phyloP scores from a whole-genome alignment of 1,284 basidiomycete species.

The Amylostereum areolatum region DNA sequence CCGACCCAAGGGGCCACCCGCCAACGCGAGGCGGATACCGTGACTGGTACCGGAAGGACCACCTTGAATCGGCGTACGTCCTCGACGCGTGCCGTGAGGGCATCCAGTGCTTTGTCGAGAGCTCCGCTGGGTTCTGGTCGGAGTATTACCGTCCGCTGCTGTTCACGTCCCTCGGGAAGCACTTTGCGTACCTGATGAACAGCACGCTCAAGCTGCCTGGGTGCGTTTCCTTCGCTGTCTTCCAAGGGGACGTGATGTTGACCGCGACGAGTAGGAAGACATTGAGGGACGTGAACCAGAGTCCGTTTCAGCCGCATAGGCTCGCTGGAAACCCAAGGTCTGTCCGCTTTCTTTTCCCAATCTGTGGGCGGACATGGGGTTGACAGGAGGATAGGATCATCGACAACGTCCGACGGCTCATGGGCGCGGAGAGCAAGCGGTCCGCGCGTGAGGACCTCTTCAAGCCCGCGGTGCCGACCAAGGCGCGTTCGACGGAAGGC shows the following conservation, averaged over 20 bases:
- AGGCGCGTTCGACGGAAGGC: conserved; percentile 11
- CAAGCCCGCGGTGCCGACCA: background rate
- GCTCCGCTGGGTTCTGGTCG: conserved; percentile 73
- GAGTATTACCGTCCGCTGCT: conserved; percentile 88
- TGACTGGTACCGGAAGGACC: conserved; percentile 73
- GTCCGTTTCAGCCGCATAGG: conserved; percentile 65
- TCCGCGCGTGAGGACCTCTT: conserved; percentile 28
- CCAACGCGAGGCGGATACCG: conserved; percentile 63
- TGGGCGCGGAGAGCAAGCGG: conserved; percentile 27
- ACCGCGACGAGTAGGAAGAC: conserved; percentile 47
- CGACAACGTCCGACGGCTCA: conserved; percentile 70
- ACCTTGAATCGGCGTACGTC: conserved; percentile 61
- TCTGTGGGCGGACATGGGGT: conserved; percentile 1
- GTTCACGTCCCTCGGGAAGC: conserved; percentile 77
- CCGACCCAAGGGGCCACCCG: conserved; percentile 43
- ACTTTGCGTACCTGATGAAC: conserved; percentile 85
- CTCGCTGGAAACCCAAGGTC: conserved; percentile 38
- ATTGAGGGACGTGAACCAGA: conserved; percentile 58
- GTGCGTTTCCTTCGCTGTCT: conserved; percentile 31
- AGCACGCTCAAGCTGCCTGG: conserved; percentile 78
- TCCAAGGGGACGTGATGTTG: conserved; percentile 7
- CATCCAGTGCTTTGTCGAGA: conserved; percentile 52
- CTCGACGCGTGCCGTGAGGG: conserved; percentile 50
- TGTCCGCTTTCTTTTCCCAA: background rate
- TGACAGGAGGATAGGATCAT: conserved; percentile 43